Conservation (phyloP, 2,329 filamentous ascomycete genomes). For the Dactylellina haptotyla region DNA sequence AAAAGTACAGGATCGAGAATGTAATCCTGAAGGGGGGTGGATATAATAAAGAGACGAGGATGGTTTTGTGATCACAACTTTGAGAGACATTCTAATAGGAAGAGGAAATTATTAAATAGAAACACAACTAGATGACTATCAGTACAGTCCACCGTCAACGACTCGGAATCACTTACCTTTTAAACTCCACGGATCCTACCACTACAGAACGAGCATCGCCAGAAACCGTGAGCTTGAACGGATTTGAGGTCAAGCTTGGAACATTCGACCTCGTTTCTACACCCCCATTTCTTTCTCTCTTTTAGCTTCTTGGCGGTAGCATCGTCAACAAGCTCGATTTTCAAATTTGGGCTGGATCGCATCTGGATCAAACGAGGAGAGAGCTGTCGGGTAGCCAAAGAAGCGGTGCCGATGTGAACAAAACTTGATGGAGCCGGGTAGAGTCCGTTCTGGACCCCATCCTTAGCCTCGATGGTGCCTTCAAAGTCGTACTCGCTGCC, state of each 20-base stretch:
- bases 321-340: slow-evolving; percentile 4
- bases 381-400: slow-evolving; percentile 36
- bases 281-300: slow-evolving; percentile 48
- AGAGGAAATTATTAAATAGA: too few relatives aligned
- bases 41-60: neutral
- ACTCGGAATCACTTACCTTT: neutral
- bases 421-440: slow-evolving; percentile 32
- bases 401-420: slow-evolving; percentile 43
- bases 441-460: slow-evolving; percentile 20
- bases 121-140: too few relatives aligned
- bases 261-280: slow-evolving; percentile 31
- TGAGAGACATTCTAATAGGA: too few relatives aligned
- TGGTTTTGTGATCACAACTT: neutral
- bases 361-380: slow-evolving; percentile 51
- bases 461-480: slow-evolving; percentile 26
- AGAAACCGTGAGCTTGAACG: slow-evolving; percentile 49
- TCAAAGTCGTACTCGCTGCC: slow-evolving; percentile 45
- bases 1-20: slow-evolving; percentile 3
- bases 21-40: neutral
- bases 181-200: slow-evolving; percentile 44
- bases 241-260: slow-evolving; percentile 40
- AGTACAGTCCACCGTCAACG: too few relatives aligned
- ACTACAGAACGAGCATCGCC: slow-evolving; percentile 51
- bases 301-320: slow-evolving; percentile 25
- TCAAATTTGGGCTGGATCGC: slow-evolving; percentile 49